Evolutionary conservation across 2,329 filamentous ascomycete genomes (phyloP).

Genomic region (Magnaporthales sp.): DNA sequence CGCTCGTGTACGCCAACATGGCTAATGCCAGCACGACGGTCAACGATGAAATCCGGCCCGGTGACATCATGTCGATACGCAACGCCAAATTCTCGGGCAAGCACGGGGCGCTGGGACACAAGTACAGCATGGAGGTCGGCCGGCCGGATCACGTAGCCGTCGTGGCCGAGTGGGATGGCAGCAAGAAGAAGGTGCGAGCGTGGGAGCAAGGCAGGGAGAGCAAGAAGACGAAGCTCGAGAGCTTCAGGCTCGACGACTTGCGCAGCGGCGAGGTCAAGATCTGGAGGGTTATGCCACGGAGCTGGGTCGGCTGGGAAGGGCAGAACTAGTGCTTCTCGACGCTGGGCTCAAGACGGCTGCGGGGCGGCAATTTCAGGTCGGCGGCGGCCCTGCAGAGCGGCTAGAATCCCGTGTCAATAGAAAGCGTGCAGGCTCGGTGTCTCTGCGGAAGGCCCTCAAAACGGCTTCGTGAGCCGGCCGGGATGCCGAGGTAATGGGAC

Average conservation of each 20-base stretch:
- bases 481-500: neutral
- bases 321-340: slow-evolving; percentile 34
- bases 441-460: neutral
- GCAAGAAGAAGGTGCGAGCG: slow-evolving; percentile 91
- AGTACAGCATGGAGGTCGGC: slow-evolving; percentile 82
- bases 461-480: neutral
- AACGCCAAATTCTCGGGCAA: slow-evolving; percentile 95
- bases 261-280: slow-evolving; percentile 93
- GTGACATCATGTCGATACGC: slow-evolving; percentile 86
- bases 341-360: neutral
- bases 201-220: slow-evolving; percentile 95
- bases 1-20: slow-evolving; percentile 87
- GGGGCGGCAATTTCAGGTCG: neutral
- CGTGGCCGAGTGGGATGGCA: slow-evolving; percentile 95
- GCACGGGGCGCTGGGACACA: slow-evolving; percentile 88
- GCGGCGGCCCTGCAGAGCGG: neutral
- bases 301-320: slow-evolving; percentile 84
- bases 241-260: slow-evolving; percentile 87
- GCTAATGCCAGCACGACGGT: slow-evolving; percentile 88
- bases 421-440: neutral
- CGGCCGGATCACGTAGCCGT: slow-evolving; percentile 84
- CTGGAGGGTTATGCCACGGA: slow-evolving; percentile 88
- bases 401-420: neutral
- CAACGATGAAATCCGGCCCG: slow-evolving; percentile 82
- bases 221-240: slow-evolving; percentile 89